Percentiles rank a stretch among this genome's conserved stretches.
Conservation (phyloP, 2,329 filamentous ascomycete species). For the Colletotrichum sublineola region DNA sequence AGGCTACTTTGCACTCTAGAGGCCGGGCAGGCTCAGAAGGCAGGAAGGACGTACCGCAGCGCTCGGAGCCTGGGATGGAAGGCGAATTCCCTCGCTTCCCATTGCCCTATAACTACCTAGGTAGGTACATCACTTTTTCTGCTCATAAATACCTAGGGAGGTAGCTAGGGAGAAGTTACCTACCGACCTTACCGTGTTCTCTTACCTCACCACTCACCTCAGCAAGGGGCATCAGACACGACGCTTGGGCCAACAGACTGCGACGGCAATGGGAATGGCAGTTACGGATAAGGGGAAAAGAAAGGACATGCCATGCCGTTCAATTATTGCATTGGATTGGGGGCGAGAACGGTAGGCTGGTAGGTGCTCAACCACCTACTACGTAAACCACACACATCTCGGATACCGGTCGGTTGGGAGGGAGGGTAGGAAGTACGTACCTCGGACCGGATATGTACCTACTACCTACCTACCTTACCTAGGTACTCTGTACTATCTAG, state of each 20-base stretch:
- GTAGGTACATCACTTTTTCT: no score
- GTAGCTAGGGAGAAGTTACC: no score
- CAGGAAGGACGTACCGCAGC: neutral
- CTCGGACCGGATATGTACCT: no score
- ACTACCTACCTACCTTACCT: no score
- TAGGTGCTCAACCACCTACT: neutral
- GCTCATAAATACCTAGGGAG: no score
- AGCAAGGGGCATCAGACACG: slow-evolving; percentile 1
- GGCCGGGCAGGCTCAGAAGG: neutral
- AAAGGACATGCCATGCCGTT: no score
- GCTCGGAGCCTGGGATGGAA: neutral
- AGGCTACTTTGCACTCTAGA: neutral
- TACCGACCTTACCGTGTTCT: neutral
- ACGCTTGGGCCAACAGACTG: slow-evolving; percentile 14
- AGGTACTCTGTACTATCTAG: no score
- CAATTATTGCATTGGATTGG: no score
- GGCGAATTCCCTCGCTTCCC: neutral
- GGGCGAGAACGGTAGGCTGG: slow-evolving; percentile 28
- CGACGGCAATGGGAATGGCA: neutral
- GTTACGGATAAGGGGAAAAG: neutral
- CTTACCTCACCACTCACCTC: neutral
- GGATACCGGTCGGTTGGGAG: no score
- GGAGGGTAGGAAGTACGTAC: no score
- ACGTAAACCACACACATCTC: no score
- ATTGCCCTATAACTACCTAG: neutral